Conservation (phyloP, 2,329 filamentous ascomycete species). For the Pestalotiopsis sp. region DNA sequence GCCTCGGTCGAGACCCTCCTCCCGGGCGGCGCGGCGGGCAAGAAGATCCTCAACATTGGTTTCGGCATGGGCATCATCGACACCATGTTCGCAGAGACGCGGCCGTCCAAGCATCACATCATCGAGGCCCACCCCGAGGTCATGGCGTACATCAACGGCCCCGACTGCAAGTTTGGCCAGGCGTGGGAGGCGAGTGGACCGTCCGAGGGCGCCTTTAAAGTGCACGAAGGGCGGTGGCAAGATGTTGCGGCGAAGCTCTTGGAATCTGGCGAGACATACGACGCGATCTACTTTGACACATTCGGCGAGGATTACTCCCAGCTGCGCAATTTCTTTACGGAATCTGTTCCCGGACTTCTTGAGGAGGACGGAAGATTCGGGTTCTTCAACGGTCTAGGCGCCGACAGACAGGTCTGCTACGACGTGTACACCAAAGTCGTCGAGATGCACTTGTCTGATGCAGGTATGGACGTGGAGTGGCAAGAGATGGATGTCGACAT, state of each 20-base stretch:
- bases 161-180: slow-evolving; percentile 51
- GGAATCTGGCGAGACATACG: slow-evolving; percentile 68
- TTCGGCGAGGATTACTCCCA: slow-evolving; percentile 93
- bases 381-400: slow-evolving; percentile 89
- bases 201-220: slow-evolving; percentile 67
- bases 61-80: slow-evolving; percentile 93
- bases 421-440: slow-evolving; percentile 93
- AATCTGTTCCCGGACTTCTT: slow-evolving; percentile 79
- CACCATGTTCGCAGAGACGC: slow-evolving; percentile 67
- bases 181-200: slow-evolving; percentile 56
- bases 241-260: slow-evolving; percentile 71
- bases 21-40: slow-evolving; percentile 41
- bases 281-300: slow-evolving; percentile 96
- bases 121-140: slow-evolving; percentile 83
- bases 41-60: slow-evolving; percentile 79
- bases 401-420: slow-evolving; percentile 89
- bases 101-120: slow-evolving; percentile 74
- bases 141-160: slow-evolving; percentile 57
- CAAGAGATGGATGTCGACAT: slow-evolving; percentile 73
- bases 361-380: slow-evolving; percentile 74
- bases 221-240: slow-evolving; percentile 79
- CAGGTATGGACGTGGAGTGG: slow-evolving; percentile 89
- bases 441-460: slow-evolving; percentile 87
- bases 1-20: slow-evolving; percentile 70
- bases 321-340: slow-evolving; percentile 83